phyloP scores from a whole-genome alignment of 116 monocot genomes.

The Thalassia testudinum region DNA sequence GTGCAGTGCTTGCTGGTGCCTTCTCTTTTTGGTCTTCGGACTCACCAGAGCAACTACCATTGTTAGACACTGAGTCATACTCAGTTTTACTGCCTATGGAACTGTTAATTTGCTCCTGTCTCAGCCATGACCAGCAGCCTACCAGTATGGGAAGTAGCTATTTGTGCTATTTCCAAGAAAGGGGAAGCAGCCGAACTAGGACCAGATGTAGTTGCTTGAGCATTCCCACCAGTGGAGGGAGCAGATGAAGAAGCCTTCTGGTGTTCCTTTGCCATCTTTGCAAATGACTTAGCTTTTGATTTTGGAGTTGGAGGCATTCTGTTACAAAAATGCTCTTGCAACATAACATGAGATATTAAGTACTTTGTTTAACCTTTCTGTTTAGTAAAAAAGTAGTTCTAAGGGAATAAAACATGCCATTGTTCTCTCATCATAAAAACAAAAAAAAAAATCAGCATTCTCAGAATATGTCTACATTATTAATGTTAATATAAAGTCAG shows the following conservation, averaged over 20 bases:
- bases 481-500: too few relatives aligned
- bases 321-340: too few relatives aligned
- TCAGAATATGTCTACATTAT: too few relatives aligned
- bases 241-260: constrained; percentile 20
- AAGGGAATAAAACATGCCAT: too few relatives aligned
- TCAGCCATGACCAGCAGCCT: constrained; percentile 24
- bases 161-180: constrained; percentile 8
- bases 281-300: constrained; percentile 29
- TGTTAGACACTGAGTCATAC: constrained; percentile 53
- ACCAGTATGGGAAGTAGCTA: constrained; percentile 4
- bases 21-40: constrained; percentile 66
- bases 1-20: background rate
- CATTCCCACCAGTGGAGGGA: constrained; percentile 1
- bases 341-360: too few relatives aligned
- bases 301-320: constrained; percentile 9
- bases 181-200: constrained; percentile 33
- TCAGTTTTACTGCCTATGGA: constrained; percentile 26
- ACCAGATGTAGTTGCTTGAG: constrained; percentile 17
- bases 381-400: too few relatives aligned
- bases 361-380: too few relatives aligned
- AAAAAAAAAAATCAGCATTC: too few relatives aligned
- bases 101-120: constrained; percentile 33
- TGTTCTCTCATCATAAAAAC: too few relatives aligned
- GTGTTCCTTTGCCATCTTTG: constrained; percentile 27
- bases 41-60: constrained; percentile 61